These are phyloP conservation scores for Cordia subcordata DNA, from an alignment of 257 asterid species.

Conservation along the genomic window DNA sequence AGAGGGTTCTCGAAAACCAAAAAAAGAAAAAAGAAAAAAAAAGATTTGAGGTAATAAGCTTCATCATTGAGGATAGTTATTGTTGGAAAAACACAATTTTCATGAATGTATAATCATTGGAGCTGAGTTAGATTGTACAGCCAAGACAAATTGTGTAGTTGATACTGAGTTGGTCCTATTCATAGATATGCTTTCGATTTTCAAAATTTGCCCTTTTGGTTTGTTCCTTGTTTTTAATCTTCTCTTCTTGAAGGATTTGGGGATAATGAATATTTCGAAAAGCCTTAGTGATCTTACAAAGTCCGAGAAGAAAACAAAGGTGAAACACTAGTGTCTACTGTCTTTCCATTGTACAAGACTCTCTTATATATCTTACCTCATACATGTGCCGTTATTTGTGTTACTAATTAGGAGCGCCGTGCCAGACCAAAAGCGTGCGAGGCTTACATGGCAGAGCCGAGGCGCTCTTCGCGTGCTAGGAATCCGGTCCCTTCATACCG, in stretches of 20 bases:
- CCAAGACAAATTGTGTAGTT: no score
- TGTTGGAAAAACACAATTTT: no score
- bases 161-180: no score
- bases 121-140: neutral
- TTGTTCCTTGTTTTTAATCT: no score
- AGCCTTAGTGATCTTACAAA: constrained; percentile 45
- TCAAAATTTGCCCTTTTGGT: no score
- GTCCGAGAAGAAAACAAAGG: constrained; percentile 55
- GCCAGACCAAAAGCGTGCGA: constrained; percentile 26
- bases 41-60: constrained; percentile 58
- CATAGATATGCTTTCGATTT: no score
- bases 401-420: constrained; percentile 32
- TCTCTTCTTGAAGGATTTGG: constrained; percentile 57
- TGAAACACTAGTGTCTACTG: constrained; percentile 19
- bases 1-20: constrained; percentile 70
- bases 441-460: constrained; percentile 50
- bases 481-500: constrained; percentile 55
- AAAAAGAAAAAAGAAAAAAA: no score
- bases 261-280: constrained; percentile 58
- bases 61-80: neutral
- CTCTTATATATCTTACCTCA: neutral
- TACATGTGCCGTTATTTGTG: neutral
- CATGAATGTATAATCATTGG: neutral
- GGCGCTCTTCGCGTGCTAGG: constrained; percentile 81
- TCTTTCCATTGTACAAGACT: constrained; percentile 5